Evolutionary conservation across 2,329 filamentous ascomycete species (phyloP), one percentile per base, ranked within the genome.

Genomic region (Colletotrichum trifolii): DNA sequence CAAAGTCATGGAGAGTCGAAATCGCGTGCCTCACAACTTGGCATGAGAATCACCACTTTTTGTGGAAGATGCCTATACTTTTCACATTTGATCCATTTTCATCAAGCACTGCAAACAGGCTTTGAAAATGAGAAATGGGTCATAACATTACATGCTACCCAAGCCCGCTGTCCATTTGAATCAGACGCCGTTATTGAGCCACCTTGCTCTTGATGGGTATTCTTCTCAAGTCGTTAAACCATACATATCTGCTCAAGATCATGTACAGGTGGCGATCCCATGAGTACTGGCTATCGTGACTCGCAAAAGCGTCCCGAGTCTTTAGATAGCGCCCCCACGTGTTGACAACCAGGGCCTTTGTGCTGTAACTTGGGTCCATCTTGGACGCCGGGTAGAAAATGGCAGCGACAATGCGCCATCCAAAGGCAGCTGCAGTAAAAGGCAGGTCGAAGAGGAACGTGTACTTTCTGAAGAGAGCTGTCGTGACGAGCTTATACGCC

Each of bases 221-320:
- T 6, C 39, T 42, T 17, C 15, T 39, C n/a, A 52, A 38, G 35
- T 52, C 69, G 58, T 80, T 80, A 66, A 78, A 78, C 78, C 78
- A 80, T 42, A 79, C 75, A 61, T 80, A 77, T 45, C 77, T 75
- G 66, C 76, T 79, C 8, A 78, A 50, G 1, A 79, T 61, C 73
- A 79, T 71, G 68, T 80, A 80, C 61, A 80, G 43, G 43, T 76
- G 71, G 13, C 78, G 71, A 60, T 80, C 78, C 76, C 77, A 79
- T 2, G 77, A 76, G 58, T 79, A 79, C 68, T 80, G 78, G 58
- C 74, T 78, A 39, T 66, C 66, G 62, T 80, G 77, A 49, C 74
- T 74, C 17, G 73, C 70, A 64, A 80, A 79, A 1, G 78, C 77
- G 9, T 69, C 48, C n/a, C 78, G 70, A 6, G 77, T 77, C 59